These are phyloP conservation scores for Blastobotrys arbuscula DNA, from an alignment of 1,139 yeast genomes.

Conservation along the genomic window DNA sequence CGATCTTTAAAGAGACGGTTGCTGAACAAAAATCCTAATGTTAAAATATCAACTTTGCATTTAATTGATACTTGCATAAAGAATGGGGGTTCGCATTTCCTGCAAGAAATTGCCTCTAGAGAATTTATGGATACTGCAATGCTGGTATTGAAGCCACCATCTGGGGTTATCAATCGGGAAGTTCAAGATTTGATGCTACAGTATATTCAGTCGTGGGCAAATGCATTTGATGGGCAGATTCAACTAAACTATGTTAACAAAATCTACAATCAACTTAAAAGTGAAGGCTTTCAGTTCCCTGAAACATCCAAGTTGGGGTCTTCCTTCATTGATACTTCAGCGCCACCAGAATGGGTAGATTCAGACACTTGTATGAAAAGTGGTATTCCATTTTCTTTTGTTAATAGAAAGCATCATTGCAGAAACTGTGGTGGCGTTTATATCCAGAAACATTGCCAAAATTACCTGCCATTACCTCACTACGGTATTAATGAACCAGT, in stretches of 20 bases:
- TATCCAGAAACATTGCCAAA: slow-evolving; percentile 76
- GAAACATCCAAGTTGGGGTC: slow-evolving; percentile 34
- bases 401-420: slow-evolving; percentile 93
- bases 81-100: slow-evolving; percentile 85
- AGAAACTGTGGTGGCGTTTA: slow-evolving; percentile 96
- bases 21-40: slow-evolving; percentile 63
- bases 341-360: slow-evolving; percentile 98
- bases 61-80: slow-evolving; percentile 83
- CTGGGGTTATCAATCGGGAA: slow-evolving; percentile 41
- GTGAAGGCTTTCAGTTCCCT: slow-evolving; percentile 66
- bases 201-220: slow-evolving; percentile 71
- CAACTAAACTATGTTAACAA: slow-evolving; percentile 62
- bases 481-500: slow-evolving; percentile 86
- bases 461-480: slow-evolving; percentile 65
- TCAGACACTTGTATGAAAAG: slow-evolving; percentile 95
- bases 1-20: slow-evolving; percentile 71
- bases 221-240: slow-evolving; percentile 63
- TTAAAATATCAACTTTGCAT: slow-evolving; percentile 67
- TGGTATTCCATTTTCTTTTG: slow-evolving; percentile 68
- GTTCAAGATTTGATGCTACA: slow-evolving; percentile 59
- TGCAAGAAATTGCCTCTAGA: slow-evolving; percentile 71
- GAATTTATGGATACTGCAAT: slow-evolving; percentile 71
- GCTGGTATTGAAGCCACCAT: slow-evolving; percentile 32
- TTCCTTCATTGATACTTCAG: slow-evolving; percentile 76
- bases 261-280: slow-evolving; percentile 53